Base-by-base conservation (phyloP, 2,329 filamentous ascomycete genomes). In the Chrysoporthe deuterocubensis region DNA sequence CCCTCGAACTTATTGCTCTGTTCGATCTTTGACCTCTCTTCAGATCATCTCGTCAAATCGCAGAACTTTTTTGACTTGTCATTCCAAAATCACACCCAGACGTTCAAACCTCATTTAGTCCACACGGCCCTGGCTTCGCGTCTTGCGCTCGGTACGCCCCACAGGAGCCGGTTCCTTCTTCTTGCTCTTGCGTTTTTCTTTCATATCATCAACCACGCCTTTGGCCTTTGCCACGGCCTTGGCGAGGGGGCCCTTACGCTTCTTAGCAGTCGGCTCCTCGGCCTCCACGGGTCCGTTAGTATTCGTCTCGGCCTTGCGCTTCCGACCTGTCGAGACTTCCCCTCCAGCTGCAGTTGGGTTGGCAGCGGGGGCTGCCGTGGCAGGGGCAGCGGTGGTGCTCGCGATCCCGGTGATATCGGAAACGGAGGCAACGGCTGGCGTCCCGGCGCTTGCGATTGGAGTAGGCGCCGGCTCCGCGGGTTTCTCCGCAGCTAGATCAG, bases 91-190 rank as follows among this genome's bases (percentile, higher is more conserved):
- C 6, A 57, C 14, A 40, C 2, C 18, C 42, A 40, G 2, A 54
- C 4, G 16, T 13, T 32, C 26, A n/a, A 21, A n/a, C 14, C 18
- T 1, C 57, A 34, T 11, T 57, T 60, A 62, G 56, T 68, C 67
- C 34, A 32, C 71, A 4, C 68, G 72, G 3, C 76, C 78, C 67
- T 81, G 79, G 69, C 79, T 81, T 63, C 79, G 75, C 1, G 79
- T 81, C 74, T 79, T 80, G 32, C 79, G 75, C 13, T 74, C 74
- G 4, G 79, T 79, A 66, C 71, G 72, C 16, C 79, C 79, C 7
- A 78, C 75, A 0, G 75, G 68, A 13, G 74, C 72, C 6, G 72
- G 63, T 11, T 76, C 67, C 65, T 71, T 75, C 67, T 75, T 73
- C 56, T 63, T 71, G 69, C 58, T 70, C 71, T 75, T 75, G n/a